Evolutionary conservation across 2,329 filamentous ascomycete species (phyloP).

Genomic region (Pseudodiploospora longispora): DNA sequence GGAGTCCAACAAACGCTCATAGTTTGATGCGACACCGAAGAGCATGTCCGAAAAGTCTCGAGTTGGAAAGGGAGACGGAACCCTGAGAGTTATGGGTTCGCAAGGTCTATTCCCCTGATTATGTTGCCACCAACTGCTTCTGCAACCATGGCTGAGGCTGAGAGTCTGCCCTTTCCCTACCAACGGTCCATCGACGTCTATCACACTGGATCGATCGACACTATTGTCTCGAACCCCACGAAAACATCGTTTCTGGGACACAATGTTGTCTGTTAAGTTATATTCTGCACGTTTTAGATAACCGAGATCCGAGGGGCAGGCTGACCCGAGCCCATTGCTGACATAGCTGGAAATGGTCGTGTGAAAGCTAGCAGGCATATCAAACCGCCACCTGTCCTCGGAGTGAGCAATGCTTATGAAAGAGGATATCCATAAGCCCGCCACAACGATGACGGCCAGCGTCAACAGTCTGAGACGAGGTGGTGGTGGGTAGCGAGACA

Average conservation of each 20-base stretch:
- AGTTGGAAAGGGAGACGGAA: conserved; percentile 35
- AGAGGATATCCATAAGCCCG: too few relatives aligned
- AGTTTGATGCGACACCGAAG: conserved; percentile 50
- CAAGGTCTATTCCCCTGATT: conserved; percentile 12
- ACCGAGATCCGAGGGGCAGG: conserved; percentile 20
- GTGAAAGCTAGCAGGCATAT: too few relatives aligned
- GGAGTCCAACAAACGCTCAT: conserved; percentile 41
- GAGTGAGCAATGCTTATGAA: too few relatives aligned
- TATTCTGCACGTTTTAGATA: conserved; percentile 22
- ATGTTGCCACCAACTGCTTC: conserved; percentile 4
- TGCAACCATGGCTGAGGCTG: conserved; percentile 19
- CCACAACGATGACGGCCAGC: too few relatives aligned
- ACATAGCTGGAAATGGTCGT: too few relatives aligned
- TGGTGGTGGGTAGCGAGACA: too few relatives aligned
- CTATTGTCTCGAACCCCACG: conserved; percentile 24
- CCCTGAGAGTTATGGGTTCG: conserved; percentile 37
- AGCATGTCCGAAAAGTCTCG: conserved; percentile 41
- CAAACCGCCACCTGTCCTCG: too few relatives aligned
- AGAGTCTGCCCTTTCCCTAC: conserved; percentile 24
- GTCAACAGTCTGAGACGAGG: too few relatives aligned
- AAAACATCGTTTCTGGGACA: conserved; percentile 38
- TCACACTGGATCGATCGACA: conserved; percentile 28
- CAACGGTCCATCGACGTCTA: conserved; percentile 29
- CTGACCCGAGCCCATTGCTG: too few relatives aligned
- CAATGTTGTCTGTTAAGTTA: conserved; percentile 31